Base-by-base conservation (phyloP, 805 yeast species). In the Barnettozyma wickerhamii region DNA sequence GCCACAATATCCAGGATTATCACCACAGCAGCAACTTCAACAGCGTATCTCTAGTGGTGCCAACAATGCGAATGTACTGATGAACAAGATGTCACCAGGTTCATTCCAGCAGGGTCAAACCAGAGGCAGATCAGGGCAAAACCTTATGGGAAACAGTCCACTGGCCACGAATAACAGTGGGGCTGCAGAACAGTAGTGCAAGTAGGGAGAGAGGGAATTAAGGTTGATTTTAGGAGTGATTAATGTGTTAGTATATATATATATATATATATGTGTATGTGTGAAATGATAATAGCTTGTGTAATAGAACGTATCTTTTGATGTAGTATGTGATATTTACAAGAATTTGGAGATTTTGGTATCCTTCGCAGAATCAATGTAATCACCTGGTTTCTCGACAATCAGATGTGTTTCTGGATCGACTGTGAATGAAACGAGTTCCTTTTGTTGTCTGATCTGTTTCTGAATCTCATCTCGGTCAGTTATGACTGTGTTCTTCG, bases 311-410 rank as follows among this genome's bases (percentile, higher is more conserved):
- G n/a, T n/a, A n/a, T n/a, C n/a, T n/a, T n/a, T n/a, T n/a, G n/a
- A n/a, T n/a, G n/a, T n/a, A 9, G 12, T 7, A 23, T 23, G 26
- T 9, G 12, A 7, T 33, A 18, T 26, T 55, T 48, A 69, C 37
- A 69, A 49, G 42, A 69, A 69, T 44, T 58, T 64, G 10, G 59
- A 48, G 2, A 68, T 58, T 32, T 55, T 55, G 6, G 64, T 64
- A n/a, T 58, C 63, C 37, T 58, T 60, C 3, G 72, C 72, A 6
- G 65, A 63, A 7, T 56, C 61, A 9, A 54, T 58, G 21, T 64
- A 55, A 13, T 65, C 70, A 13, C 73, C 73, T 2, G 72, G 69
- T 3, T 44, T 56, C 27, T 64, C 67, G 14, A 66, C 66, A 12
- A 68, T 59, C 5, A 64, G 43, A 43, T 68, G 71, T 9, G 50